Evolutionary conservation across 108 stramenopile species (phyloP).

Genomic region (Seminavis robusta): DNA sequence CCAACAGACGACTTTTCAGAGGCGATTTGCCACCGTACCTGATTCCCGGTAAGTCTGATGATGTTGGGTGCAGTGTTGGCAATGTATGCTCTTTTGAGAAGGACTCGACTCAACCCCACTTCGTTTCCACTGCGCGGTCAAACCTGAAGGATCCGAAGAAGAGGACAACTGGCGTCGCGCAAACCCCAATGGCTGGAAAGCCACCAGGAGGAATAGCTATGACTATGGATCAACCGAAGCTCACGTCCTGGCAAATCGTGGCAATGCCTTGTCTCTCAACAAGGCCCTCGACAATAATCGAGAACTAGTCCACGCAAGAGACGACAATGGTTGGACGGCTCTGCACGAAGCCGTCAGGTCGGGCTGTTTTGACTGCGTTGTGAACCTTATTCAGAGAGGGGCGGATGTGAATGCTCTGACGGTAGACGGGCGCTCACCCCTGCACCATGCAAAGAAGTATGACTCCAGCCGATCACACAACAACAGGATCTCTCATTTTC

Average conservation of each 20-base stretch:
- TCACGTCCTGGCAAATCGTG: conserved; percentile 35
- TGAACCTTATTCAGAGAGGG: conserved; percentile 38
- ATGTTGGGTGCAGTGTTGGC: too few species aligned
- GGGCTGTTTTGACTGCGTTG: conserved; percentile 32
- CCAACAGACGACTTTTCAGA: conserved; percentile 5
- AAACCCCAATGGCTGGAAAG: conserved; percentile 39
- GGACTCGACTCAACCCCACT: too few species aligned
- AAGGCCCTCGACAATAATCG: conserved; percentile 16
- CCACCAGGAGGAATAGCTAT: too few species aligned
- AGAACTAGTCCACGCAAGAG: conserved; percentile 28
- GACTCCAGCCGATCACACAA: background rate
- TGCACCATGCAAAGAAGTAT: conserved; percentile 10
- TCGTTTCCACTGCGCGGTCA: too few species aligned
- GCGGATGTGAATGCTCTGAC: conserved; percentile 38
- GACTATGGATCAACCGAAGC: conserved; percentile 44
- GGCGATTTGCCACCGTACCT: conserved; percentile 46
- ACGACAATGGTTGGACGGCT: conserved; percentile 53
- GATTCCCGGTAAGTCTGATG: conserved; percentile 31
- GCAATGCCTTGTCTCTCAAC: conserved; percentile 19
- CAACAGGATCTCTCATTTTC: too few species aligned
- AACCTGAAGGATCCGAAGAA: conserved; percentile 22
- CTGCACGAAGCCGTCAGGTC: conserved; percentile 33
- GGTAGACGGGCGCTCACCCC: background rate
- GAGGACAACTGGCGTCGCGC: conserved; percentile 35
- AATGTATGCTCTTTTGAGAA: too few species aligned